These are phyloP conservation scores for Aspergillus piperis DNA, from an alignment of 2,329 filamentous ascomycete species.

Conservation along the genomic window DNA sequence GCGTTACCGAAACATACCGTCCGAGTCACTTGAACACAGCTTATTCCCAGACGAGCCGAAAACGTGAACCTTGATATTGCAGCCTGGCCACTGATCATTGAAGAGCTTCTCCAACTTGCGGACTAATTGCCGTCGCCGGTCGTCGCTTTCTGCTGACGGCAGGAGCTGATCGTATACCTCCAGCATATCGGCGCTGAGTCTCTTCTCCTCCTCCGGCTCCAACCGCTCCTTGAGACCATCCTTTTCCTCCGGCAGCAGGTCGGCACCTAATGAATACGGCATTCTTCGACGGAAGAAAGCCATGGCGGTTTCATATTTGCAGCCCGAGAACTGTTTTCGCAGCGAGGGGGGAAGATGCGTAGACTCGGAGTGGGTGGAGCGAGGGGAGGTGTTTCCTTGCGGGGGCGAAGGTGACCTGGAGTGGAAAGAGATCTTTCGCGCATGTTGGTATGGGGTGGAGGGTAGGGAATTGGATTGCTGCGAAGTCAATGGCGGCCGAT, in stretches of 20 bases:
- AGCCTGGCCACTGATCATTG: conserved; percentile 87
- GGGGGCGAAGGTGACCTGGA: conserved; percentile 81
- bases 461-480: conserved; percentile 87
- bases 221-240: conserved; percentile 70
- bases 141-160: conserved; percentile 76
- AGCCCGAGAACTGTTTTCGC: conserved; percentile 67
- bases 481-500: conserved; percentile 55
- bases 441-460: conserved; percentile 87
- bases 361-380: conserved; percentile 86
- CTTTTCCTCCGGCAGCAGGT: conserved; percentile 70
- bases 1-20: conserved; percentile 62
- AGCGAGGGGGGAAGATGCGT: conserved; percentile 71
- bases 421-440: conserved; percentile 76
- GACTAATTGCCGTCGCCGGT: conserved; percentile 74
- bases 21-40: conserved; percentile 91
- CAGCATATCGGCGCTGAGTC: conserved; percentile 78
- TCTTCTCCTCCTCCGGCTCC: conserved; percentile 70
- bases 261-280: conserved; percentile 85
- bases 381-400: conserved; percentile 76
- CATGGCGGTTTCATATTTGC: conserved; percentile 86
- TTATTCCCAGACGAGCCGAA: conserved; percentile 98
- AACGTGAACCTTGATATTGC: conserved; percentile 84
- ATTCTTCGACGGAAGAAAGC: conserved; percentile 81
- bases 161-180: conserved; percentile 82
- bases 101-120: conserved; percentile 84